A percentile compares a stretch with the other conserved stretches of the same genome.
phyloP scores from a whole-genome alignment of 495 filamentous ascomycete genomes.

The Articulospora tetracladia region DNA sequence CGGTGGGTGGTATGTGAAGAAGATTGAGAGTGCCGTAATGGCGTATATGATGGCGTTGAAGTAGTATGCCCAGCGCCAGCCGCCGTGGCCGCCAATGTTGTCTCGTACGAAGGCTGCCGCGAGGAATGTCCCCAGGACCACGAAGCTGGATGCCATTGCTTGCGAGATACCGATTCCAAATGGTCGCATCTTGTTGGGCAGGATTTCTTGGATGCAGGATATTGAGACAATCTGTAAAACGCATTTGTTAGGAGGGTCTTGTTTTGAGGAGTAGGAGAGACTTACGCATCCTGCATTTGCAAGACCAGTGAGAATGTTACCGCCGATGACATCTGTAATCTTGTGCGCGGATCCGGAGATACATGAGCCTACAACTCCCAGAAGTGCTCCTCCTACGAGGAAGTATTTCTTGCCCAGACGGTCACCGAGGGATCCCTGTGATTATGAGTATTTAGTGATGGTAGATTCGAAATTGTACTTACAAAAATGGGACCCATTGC shows the following conservation, averaged over 20 bases:
- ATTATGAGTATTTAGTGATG: no score
- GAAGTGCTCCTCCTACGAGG: slow-evolving; percentile 9
- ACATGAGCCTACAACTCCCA: slow-evolving; percentile 8
- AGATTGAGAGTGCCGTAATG: slow-evolving; percentile 8
- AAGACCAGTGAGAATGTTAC: slow-evolving; percentile 14
- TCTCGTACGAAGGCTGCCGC: slow-evolving; percentile 17
- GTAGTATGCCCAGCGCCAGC: slow-evolving; percentile 20
- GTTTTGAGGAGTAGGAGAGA: neutral
- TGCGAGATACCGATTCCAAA: slow-evolving; percentile 14
- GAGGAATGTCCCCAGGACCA: slow-evolving; percentile 15
- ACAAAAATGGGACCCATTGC: slow-evolving; percentile 15
- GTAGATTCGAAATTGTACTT: neutral
- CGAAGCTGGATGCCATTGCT: slow-evolving; percentile 14
- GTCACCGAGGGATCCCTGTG: slow-evolving; percentile 10
- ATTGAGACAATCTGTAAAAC: slow-evolving; percentile 12
- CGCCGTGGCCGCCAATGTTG: slow-evolving; percentile 12
- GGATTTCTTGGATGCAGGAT: slow-evolving; percentile 18
- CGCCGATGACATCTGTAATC: slow-evolving; percentile 12
- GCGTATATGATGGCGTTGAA: slow-evolving; percentile 18
- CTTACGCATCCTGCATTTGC: slow-evolving; percentile 16
- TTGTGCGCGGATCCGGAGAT: slow-evolving; percentile 13
- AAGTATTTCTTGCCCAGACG: slow-evolving; percentile 21
- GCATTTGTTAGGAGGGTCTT: neutral
- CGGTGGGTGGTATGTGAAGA: slow-evolving; percentile 14
- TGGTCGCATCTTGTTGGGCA: slow-evolving; percentile 14